Percentiles rank a stretch among this genome's conserved stretches.
These are phyloP conservation scores for Quaeritorhiza haematococci DNA, from an alignment of 371 early-diverging fungal genomes.

Conservation along the genomic window DNA sequence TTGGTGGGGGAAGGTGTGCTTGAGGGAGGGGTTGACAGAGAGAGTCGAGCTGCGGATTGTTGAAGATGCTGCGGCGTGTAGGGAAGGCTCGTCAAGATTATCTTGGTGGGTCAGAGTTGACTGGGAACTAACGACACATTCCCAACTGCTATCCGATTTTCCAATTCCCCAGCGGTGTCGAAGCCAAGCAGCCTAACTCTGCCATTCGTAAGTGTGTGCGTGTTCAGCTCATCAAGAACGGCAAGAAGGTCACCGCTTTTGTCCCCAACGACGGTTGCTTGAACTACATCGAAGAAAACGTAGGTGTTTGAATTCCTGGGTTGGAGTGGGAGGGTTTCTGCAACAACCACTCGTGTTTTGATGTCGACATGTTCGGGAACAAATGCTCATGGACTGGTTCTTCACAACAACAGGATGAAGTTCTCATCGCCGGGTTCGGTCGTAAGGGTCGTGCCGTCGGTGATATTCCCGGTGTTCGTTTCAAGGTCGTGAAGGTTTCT, in stretches of 20 bases:
- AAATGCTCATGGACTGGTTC: neutral
- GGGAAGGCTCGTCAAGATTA: neutral
- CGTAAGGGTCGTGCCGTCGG: slow-evolving; percentile 91
- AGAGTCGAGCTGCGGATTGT: neutral
- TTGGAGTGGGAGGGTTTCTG: slow-evolving; percentile 24
- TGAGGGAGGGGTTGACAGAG: no score
- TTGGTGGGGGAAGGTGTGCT: no score
- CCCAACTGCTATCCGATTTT: neutral
- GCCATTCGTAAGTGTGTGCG: slow-evolving; percentile 99
- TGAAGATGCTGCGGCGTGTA: no score
- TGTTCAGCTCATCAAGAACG: slow-evolving; percentile 99
- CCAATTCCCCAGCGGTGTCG: slow-evolving; percentile 85
- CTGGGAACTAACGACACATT: neutral
- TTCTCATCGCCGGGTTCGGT: slow-evolving; percentile 95
- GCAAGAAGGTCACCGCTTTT: slow-evolving; percentile 99
- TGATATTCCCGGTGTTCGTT: slow-evolving; percentile 99
- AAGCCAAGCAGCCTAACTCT: slow-evolving; percentile 99
- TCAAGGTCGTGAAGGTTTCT: slow-evolving; percentile 99
- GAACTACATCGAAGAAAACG: slow-evolving; percentile 97
- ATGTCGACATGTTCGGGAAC: slow-evolving; percentile 6
- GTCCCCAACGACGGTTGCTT: slow-evolving; percentile 99
- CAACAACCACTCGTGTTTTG: neutral
- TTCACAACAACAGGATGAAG: slow-evolving; percentile 64
- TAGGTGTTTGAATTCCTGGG: slow-evolving; percentile 40
- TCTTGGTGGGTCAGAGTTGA: neutral